Base-by-base conservation (phyloP, 1,284 basidiomycete genomes). In the Melampsora abietis-canadensis region DNA sequence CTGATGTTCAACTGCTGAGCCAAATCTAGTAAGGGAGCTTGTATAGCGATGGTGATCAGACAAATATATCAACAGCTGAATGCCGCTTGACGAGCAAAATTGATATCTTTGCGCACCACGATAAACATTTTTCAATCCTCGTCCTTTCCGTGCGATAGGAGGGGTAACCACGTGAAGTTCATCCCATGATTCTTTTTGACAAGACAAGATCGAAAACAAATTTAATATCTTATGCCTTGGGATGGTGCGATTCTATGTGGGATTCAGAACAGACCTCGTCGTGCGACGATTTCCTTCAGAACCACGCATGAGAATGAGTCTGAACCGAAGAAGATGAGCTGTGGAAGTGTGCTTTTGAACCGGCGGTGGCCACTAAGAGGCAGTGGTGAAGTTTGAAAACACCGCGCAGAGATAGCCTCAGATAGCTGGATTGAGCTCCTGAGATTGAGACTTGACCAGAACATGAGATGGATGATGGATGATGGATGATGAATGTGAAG, bases 151-250 rank as follows among this genome's bases (percentile, higher is more conserved):
- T 24, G 51, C 27, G 27, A 54, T 54, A 27, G 51, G 51, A n/a
- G 51, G 51, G 27, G 51, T 54, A 54, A 54, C 51, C 51, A 54
- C 51, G 19, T 54, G 51, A 21, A 54, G n/a, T 54, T 54, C 51
- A 54, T 54, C 51, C 51, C 51, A 54, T 19, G 21, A 21, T 27
- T 54, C 51, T 54, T 54, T 54, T 27, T 8, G 10, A 54, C n/a
- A n/a, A 54, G 19, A 12, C 40, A 44, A 44, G 14, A 15, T 12
- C 14, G 14, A 3, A 44, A 8, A 44, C 8, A 15, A 0, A 0
- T 1, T 27, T 27, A 27, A 27, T 15, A 44, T 44, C 40, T 44
- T 44, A 44, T 12, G 40, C 10, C 3, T 44, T 44, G 12, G 14
- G 40, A 15, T 15, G 14, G 14, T 12, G 40, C 14, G 40, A 44